These are phyloP conservation scores for Teunomyces lycoperdinae DNA, from an alignment of 805 yeast species.

Conservation along the genomic window DNA sequence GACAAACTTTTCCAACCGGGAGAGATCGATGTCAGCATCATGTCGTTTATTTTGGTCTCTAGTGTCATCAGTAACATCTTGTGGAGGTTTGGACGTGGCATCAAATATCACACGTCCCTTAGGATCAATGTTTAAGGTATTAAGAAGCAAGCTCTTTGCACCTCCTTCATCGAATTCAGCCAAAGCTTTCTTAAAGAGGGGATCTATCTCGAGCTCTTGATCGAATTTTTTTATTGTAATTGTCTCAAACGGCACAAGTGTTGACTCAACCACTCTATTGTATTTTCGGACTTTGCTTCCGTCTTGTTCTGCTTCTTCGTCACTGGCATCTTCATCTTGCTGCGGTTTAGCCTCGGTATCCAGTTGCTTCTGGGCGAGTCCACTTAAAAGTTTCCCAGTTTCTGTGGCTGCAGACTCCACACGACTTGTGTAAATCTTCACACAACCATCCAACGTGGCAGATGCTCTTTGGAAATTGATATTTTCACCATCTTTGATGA, in stretches of 20 bases:
- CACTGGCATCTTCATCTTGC: slow-evolving; percentile 9
- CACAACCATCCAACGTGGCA: slow-evolving; percentile 37
- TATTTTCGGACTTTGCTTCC: slow-evolving; percentile 25
- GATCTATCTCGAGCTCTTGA: slow-evolving; percentile 66
- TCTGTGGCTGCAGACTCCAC: slow-evolving; percentile 38
- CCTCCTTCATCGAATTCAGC: slow-evolving; percentile 85
- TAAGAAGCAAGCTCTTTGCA: slow-evolving; percentile 64
- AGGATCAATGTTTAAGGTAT: slow-evolving; percentile 54
- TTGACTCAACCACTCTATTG: slow-evolving; percentile 37
- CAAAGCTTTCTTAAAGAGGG: slow-evolving; percentile 68
- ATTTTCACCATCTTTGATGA: slow-evolving; percentile 67
- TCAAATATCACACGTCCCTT: slow-evolving; percentile 63
- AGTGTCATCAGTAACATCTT: slow-evolving; percentile 14
- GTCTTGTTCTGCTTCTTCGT: slow-evolving; percentile 18
- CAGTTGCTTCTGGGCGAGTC: slow-evolving; percentile 18
- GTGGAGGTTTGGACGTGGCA: slow-evolving; percentile 39
- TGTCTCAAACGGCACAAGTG: slow-evolving; percentile 49
- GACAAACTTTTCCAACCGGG: slow-evolving; percentile 18
- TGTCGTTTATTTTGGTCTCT: slow-evolving; percentile 13
- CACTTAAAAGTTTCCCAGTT: slow-evolving; percentile 33
- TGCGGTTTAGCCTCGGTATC: slow-evolving; percentile 7
- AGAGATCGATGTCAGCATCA: slow-evolving; percentile 18
- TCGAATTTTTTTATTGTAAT: slow-evolving; percentile 56
- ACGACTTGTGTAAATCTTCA: slow-evolving; percentile 33
- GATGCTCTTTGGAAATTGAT: slow-evolving; percentile 35